Evolutionary conservation across 768 basidiomycete species (phyloP).

Genomic region (Mycena vulgaris): DNA sequence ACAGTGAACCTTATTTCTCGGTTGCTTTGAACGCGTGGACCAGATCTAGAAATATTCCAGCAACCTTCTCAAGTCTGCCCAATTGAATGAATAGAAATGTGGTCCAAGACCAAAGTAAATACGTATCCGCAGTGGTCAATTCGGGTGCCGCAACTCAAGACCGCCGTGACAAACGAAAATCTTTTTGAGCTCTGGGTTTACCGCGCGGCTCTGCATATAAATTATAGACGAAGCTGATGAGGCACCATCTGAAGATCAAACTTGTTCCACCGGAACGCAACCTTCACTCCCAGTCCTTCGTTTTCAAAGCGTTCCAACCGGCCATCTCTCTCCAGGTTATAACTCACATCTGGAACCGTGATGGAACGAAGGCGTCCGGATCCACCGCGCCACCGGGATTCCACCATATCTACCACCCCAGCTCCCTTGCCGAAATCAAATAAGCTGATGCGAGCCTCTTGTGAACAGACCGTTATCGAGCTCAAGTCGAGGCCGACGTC

Average conservation of each 20-base stretch:
- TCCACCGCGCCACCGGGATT: conserved; percentile 14
- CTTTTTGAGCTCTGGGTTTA: too few relatives aligned
- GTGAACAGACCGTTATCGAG: not conserved
- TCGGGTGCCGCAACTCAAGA: too few relatives aligned
- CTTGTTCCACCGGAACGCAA: not conserved
- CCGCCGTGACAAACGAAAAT: too few relatives aligned
- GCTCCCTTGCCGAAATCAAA: not conserved
- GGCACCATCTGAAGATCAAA: not conserved
- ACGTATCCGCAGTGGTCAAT: too few relatives aligned
- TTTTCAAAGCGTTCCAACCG: not conserved
- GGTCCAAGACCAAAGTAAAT: too few relatives aligned
- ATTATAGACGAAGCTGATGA: not conserved
- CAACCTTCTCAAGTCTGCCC: too few relatives aligned
- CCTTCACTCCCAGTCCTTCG: not conserved
- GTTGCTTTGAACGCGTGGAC: too few relatives aligned
- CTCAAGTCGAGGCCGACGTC: not conserved
- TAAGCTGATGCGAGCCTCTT: not conserved
- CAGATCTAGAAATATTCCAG: too few relatives aligned
- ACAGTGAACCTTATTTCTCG: too few relatives aligned
- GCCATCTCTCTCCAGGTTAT: not conserved
- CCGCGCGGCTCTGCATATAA: too few relatives aligned
- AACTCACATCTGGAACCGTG: not conserved
- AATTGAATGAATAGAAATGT: too few relatives aligned
- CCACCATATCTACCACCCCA: not conserved
- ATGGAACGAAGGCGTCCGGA: not conserved